Base-by-base conservation (phyloP, 169 alveolate genomes). In the Plasmodium gonderi region DNA sequence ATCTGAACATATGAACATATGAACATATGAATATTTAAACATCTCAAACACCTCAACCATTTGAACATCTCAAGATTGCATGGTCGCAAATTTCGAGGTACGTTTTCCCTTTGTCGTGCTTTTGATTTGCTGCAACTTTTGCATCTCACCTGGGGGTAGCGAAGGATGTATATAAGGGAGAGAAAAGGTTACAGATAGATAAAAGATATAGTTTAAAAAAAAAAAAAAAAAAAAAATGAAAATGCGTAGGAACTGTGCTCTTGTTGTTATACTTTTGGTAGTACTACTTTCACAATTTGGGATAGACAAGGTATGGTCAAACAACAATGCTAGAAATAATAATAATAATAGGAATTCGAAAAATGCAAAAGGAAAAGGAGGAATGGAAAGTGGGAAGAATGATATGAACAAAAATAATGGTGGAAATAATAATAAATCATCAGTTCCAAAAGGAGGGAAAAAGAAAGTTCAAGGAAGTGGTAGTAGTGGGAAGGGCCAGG, bases 241-340 rank as follows among this genome's bases (percentile, higher is more conserved):
- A 49, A 77, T 26, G 36, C 45, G 36, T 77, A 23, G 17, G 54
- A 9, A 7, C 45, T 0, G 17, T 7, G n/a, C 47, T 17, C 72
- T 80, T 42, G 44, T 40, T 12, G 14, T 80, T n/a, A 7, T 80
- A 11, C 26, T 80, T n/a, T 69, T 54, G 31, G 44, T 60, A 14
- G 40, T 60, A 36, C 6, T 80, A 38, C 29, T 31, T 82, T 8
- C 40, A 3, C 92, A 69, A 47, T 14, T 69, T 51, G 75, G 44
- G 64, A 64, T 45, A 67, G 40, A 68, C 51, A 23, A 26, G 6
- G 91, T 80, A 20, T 44, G 23, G 36, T 67, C 91, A 42, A 42
- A 67, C 31, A 68, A 47, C 20, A 80, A 40, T 20, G 33, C 44
- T 20, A 38, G 49, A 8, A 45, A 49, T 45, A 51, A 76, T 11